Conservation (phyloP, 2,329 filamentous ascomycete species). For the Trichoderma arundinaceum region DNA sequence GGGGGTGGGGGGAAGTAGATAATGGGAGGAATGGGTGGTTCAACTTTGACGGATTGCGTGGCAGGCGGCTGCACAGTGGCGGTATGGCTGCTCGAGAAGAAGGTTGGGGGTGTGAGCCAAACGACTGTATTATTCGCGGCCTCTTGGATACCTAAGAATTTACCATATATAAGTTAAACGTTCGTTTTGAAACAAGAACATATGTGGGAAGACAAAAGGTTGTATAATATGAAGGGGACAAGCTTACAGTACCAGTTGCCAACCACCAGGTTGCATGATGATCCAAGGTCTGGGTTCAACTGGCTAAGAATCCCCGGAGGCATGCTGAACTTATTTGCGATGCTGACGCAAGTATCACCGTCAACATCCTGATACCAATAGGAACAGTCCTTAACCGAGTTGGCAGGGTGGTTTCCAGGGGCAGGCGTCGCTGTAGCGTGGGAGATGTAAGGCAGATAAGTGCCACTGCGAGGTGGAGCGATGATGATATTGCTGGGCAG, state of each 20-base stretch:
- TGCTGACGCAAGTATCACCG: neutral
- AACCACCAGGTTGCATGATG: neutral
- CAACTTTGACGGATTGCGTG: no score
- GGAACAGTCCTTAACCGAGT: neutral
- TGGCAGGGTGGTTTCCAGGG: neutral
- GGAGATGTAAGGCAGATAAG: neutral
- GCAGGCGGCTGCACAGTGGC: no score
- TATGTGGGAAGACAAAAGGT: no score
- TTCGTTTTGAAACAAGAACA: no score
- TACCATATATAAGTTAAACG: neutral
- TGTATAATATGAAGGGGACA: neutral
- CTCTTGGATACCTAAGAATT: neutral
- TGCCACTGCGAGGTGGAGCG: neutral
- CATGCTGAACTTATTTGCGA: neutral
- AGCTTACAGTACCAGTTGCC: neutral
- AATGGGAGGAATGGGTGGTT: no score
- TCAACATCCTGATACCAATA: neutral
- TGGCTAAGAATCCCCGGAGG: neutral
- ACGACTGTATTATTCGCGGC: neutral
- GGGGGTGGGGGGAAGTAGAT: no score
- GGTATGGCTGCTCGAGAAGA: neutral
- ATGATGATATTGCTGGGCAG: neutral
- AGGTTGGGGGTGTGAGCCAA: neutral
- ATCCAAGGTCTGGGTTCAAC: neutral
- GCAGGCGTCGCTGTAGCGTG: neutral